Conservation (phyloP, 1,139 yeast genomes). For the Saccharomyces uvarum region DNA sequence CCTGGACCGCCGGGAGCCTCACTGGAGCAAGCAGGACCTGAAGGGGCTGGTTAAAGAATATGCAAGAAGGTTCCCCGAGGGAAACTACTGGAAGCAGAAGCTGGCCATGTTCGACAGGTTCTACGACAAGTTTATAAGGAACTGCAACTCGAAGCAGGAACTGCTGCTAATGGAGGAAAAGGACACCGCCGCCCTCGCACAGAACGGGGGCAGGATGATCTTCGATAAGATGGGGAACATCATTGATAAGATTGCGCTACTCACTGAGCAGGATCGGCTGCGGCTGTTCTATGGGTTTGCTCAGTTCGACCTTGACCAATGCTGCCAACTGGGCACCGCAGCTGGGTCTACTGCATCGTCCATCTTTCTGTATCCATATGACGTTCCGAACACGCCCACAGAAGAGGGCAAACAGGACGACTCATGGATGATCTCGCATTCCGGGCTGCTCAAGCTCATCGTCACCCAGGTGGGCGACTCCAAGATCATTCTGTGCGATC, state of each 20-base stretch:
- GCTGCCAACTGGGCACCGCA: slow-evolving; percentile 23
- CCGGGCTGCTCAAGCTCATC: slow-evolving; percentile 60
- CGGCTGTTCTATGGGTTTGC: slow-evolving; percentile 59
- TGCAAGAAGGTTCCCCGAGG: slow-evolving; percentile 41
- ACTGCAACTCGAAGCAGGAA: slow-evolving; percentile 36
- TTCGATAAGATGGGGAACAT: slow-evolving; percentile 32
- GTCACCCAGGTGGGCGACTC: slow-evolving; percentile 96
- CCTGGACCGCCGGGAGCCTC: slow-evolving; percentile 42
- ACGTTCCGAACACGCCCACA: slow-evolving; percentile 10
- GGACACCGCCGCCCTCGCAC: slow-evolving; percentile 17
- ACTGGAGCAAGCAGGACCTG: slow-evolving; percentile 25
- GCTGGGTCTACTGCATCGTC: slow-evolving; percentile 86
- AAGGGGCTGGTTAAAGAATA: slow-evolving; percentile 43
- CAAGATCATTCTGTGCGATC: slow-evolving; percentile 73
- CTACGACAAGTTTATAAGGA: slow-evolving; percentile 38
- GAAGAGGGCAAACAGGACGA: slow-evolving; percentile 37
- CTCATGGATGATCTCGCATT: slow-evolving; percentile 57
- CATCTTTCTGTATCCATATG: slow-evolving; percentile 41
- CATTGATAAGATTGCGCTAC: slow-evolving; percentile 30
- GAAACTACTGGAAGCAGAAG: slow-evolving; percentile 88
- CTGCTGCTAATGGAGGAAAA: slow-evolving; percentile 19
- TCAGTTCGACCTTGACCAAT: slow-evolving; percentile 48
- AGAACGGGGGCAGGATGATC: slow-evolving; percentile 32
- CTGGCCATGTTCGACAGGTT: slow-evolving; percentile 42
- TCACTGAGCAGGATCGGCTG: slow-evolving; percentile 32